Base-by-base conservation (phyloP, 768 basidiomycete genomes). In the Pleurotus sapidus region DNA sequence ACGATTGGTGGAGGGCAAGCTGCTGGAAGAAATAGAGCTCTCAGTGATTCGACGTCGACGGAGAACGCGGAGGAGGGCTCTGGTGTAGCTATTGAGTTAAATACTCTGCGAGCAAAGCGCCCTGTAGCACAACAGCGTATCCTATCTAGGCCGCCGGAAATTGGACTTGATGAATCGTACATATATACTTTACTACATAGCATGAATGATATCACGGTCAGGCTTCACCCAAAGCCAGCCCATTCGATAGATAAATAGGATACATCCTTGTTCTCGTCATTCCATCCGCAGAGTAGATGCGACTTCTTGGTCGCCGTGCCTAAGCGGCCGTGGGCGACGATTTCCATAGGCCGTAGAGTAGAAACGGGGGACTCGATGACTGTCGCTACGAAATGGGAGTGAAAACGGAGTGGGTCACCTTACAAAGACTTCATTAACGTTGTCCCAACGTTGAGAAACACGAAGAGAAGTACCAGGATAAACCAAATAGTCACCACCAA, bases 301-400 rank as follows among this genome's bases (percentile, higher is more conserved):
- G 93, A 85, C 72, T 99, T 99, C 72, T 98, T 98, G 7, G 97
- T 98, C 9, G 91, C 97, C 3, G 97, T 99, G 1, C 96, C 97
- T 34, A 99, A 73, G 34, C 97, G 81, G 15, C 97, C 97, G 68
- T 95, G 95, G 0, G 96, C 95, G 20, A 99, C 91, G 46, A 99
- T 83, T 70, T 98, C 94, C 85, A 96, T 91, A 4, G 97, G 95
- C 48, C 81, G 77, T 50, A 99, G 77, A 1, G 77, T 61, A 11
- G 84, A 66, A 47, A 69, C 61, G 2, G 83, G 83, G 5, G 89
- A 84, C 11, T 89, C 81, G 27, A 93, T 70, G 11, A 97, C 90
- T 4, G 90, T 87, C 18, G 90, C 90, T 18, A 88, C 87, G 68
- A 98, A 98, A 70, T 99, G 97, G 2, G 96, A 97, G 67, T 99